These are phyloP conservation scores for Candida taoyuanica DNA, from an alignment of 805 yeast species.

Conservation along the genomic window DNA sequence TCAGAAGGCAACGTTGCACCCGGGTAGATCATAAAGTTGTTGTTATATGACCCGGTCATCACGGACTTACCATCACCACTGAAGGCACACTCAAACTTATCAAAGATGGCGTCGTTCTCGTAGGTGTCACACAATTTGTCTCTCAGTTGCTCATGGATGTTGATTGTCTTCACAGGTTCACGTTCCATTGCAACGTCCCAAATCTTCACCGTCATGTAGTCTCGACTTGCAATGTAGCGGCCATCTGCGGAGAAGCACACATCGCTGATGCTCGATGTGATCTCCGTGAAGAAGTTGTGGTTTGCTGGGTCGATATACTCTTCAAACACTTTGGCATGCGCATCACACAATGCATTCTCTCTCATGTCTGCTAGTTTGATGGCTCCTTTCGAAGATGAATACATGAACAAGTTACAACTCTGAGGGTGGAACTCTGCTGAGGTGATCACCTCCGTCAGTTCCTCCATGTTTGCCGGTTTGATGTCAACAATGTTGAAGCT, in stretches of 20 bases:
- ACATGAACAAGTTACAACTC: slow-evolving; percentile 90
- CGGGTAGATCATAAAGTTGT: slow-evolving; percentile 95
- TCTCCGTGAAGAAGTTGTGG: slow-evolving; percentile 96
- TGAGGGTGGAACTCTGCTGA: slow-evolving; percentile 94
- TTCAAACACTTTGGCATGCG: slow-evolving; percentile 81
- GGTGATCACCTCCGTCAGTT: slow-evolving; percentile 95
- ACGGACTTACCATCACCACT: slow-evolving; percentile 88
- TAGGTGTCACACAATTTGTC: slow-evolving; percentile 94
- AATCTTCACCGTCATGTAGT: slow-evolving; percentile 93
- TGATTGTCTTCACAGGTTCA: slow-evolving; percentile 89
- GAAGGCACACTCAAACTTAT: slow-evolving; percentile 94
- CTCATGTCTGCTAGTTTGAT: slow-evolving; percentile 96
- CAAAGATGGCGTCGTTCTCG: slow-evolving; percentile 97
- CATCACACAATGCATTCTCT: slow-evolving; percentile 88
- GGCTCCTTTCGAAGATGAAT: slow-evolving; percentile 92
- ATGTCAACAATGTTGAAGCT: slow-evolving; percentile 96
- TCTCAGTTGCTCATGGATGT: slow-evolving; percentile 91
- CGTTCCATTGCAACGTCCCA: slow-evolving; percentile 99
- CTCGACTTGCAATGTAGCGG: slow-evolving; percentile 92
- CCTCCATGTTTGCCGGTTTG: slow-evolving; percentile 98
- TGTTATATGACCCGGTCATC: slow-evolving; percentile 96
- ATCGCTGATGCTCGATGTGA: slow-evolving; percentile 90
- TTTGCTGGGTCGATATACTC: slow-evolving; percentile 89
- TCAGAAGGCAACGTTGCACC: slow-evolving; percentile 50
- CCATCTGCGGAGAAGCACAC: slow-evolving; percentile 91